phyloP scores from a whole-genome alignment of 140 eudicot species.

The Oenanthe javanica region DNA sequence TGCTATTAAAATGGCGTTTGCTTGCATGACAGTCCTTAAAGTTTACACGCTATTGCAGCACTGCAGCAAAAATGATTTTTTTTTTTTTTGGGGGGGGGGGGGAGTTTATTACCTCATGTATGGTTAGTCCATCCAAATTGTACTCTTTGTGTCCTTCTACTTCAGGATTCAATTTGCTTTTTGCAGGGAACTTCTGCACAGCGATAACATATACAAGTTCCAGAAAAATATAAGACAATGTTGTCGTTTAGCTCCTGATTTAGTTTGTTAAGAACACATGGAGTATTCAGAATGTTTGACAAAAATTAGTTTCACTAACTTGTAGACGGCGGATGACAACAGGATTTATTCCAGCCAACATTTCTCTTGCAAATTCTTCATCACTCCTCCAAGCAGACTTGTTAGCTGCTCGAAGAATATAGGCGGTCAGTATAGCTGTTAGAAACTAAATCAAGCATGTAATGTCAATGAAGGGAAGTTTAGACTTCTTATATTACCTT shows the following conservation, averaged over 20 bases:
- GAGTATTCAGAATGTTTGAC: neutral
- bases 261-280: neutral
- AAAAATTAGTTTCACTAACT: slow-evolving; percentile 5
- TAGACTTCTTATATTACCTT: neutral
- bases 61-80: no score
- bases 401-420: slow-evolving; percentile 16
- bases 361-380: slow-evolving; percentile 39
- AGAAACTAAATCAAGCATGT: neutral
- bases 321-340: slow-evolving; percentile 24
- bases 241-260: neutral
- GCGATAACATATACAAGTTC: neutral
- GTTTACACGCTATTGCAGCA: neutral
- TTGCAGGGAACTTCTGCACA: slow-evolving; percentile 35
- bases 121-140: slow-evolving; percentile 34
- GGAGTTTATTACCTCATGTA: slow-evolving; percentile 23
- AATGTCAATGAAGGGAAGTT: neutral
- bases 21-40: neutral
- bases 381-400: slow-evolving; percentile 35
- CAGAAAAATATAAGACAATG: neutral
- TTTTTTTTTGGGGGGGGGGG: neutral
- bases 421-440: neutral
- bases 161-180: slow-evolving; percentile 18
- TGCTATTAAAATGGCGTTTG: neutral
- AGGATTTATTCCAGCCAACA: slow-evolving; percentile 50
- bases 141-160: slow-evolving; percentile 1